Conservation (phyloP, 345 rosid genomes). For the Isatis tinctoria region DNA sequence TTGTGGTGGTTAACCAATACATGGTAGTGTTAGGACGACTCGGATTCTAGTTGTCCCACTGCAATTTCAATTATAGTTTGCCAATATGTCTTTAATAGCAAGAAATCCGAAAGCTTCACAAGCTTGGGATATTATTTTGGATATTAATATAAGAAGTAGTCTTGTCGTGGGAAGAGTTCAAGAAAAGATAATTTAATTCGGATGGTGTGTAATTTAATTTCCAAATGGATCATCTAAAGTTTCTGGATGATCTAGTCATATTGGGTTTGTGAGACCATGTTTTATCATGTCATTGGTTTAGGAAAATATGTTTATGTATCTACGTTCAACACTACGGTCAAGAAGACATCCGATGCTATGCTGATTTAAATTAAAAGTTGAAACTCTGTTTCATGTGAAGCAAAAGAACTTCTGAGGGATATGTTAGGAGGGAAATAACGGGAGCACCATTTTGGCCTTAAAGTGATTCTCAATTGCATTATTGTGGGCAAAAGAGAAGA, state of each 20-base stretch:
- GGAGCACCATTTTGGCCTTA: conserved; percentile 30
- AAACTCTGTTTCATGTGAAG: conserved; percentile 19
- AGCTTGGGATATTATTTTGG: not conserved
- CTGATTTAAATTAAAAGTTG: not conserved
- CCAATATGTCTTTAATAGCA: not conserved
- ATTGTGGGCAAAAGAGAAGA: conserved; percentile 40
- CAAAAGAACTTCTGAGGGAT: not conserved
- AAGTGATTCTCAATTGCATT: conserved; percentile 49
- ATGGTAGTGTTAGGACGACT: not conserved
- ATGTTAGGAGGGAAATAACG: conserved; percentile 17
- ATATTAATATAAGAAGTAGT: not conserved
- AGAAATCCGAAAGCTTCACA: not conserved
- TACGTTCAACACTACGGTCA: not conserved
- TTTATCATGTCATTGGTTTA: not conserved
- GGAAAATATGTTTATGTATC: not conserved
- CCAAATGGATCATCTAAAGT: not conserved
- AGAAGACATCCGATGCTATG: conserved; percentile 13
- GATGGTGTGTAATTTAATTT: not conserved
- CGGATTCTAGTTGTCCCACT: not conserved
- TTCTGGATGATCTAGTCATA: not conserved
- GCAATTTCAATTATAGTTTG: not conserved
- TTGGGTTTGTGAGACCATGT: not conserved
- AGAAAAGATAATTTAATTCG: not conserved
- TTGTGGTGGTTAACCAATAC: not conserved
- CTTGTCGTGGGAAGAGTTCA: not conserved